These are phyloP conservation scores for Annona cherimola DNA, from an alignment of 164 flowering plant genomes.

Conservation along the genomic window DNA sequence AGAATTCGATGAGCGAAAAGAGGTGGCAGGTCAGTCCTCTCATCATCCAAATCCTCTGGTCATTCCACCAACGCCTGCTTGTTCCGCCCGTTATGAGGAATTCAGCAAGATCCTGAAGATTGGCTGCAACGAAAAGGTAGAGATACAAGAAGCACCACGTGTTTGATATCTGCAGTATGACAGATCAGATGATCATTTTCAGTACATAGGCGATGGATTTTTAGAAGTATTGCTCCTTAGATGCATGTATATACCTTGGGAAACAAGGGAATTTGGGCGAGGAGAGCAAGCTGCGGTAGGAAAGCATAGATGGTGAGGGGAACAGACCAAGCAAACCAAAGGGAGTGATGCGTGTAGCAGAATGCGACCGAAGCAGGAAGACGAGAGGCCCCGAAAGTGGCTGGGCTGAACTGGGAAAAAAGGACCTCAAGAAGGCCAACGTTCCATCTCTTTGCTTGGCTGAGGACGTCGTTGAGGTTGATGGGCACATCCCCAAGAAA, in stretches of 20 bases:
- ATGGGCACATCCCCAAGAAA: slow-evolving; percentile 63
- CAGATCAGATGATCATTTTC: neutral
- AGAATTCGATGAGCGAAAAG: slow-evolving; percentile 39
- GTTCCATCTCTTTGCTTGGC: slow-evolving; percentile 60
- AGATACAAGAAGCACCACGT: slow-evolving; percentile 45
- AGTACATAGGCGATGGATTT: too few species aligned
- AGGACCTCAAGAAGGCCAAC: slow-evolving; percentile 48
- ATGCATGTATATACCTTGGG: slow-evolving; percentile 46
- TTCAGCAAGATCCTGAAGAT: slow-evolving; percentile 48
- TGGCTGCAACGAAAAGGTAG: slow-evolving; percentile 50
- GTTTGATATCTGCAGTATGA: slow-evolving; percentile 36
- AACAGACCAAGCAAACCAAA: slow-evolving; percentile 41
- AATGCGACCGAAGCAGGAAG: slow-evolving; percentile 20
- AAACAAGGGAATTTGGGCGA: slow-evolving; percentile 39
- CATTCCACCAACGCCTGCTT: slow-evolving; percentile 57
- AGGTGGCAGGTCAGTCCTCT: slow-evolving; percentile 43
- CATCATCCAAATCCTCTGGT: slow-evolving; percentile 67
- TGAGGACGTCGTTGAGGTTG: slow-evolving; percentile 36
- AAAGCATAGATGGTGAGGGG: slow-evolving; percentile 47
- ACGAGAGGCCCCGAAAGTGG: slow-evolving; percentile 28
- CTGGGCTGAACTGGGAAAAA: slow-evolving; percentile 43
- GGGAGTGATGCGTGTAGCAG: slow-evolving; percentile 24
- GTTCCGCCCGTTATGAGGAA: slow-evolving; percentile 28
- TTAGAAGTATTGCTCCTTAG: neutral
- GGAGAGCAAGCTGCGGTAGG: slow-evolving; percentile 60